A percentile compares a stretch with the other conserved stretches of the same genome.
Conservation (phyloP, 2,329 filamentous ascomycete genomes). For the Chrysoporthe austroafricana region DNA sequence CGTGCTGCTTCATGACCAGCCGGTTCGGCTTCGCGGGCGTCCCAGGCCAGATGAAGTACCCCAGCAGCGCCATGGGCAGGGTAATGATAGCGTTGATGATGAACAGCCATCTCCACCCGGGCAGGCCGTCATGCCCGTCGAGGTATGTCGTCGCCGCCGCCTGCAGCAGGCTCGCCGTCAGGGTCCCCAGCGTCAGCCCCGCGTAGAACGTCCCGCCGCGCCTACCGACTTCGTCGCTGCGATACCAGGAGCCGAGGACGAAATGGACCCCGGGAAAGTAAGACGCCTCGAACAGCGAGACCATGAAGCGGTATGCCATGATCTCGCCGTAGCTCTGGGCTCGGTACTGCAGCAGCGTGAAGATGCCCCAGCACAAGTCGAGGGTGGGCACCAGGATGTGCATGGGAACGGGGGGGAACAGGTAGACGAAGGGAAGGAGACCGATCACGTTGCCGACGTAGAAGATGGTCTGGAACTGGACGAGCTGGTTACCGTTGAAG, state of each 20-base stretch:
- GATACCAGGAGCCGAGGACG: slow-evolving; percentile 28
- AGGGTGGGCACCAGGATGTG: slow-evolving; percentile 34
- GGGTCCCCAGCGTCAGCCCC: slow-evolving; percentile 24
- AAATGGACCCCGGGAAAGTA: slow-evolving; percentile 22
- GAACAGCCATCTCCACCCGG: slow-evolving; percentile 29
- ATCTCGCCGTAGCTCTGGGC: slow-evolving; percentile 28
- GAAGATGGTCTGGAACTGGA: slow-evolving; percentile 34
- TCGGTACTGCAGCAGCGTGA: slow-evolving; percentile 35
- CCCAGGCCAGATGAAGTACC: slow-evolving; percentile 47
- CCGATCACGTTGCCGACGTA: slow-evolving; percentile 33
- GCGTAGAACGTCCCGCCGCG: slow-evolving; percentile 39
- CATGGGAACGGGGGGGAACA: slow-evolving; percentile 36
- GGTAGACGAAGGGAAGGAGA: slow-evolving; percentile 34
- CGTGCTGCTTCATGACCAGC: slow-evolving; percentile 38
- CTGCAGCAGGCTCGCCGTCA: slow-evolving; percentile 28
- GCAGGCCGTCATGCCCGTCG: slow-evolving; percentile 20
- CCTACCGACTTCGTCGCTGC: slow-evolving; percentile 24
- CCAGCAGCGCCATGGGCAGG: slow-evolving; percentile 52
- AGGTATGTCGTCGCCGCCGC: slow-evolving; percentile 23
- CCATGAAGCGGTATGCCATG: slow-evolving; percentile 28
- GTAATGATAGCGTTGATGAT: slow-evolving; percentile 51
- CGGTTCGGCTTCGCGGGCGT: slow-evolving; percentile 41
- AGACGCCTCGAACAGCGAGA: slow-evolving; percentile 21
- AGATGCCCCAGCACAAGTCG: slow-evolving; percentile 35
- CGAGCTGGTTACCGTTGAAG: slow-evolving; percentile 29